Conservation (phyloP, 805 yeast species). For the Lachancea sp. region DNA sequence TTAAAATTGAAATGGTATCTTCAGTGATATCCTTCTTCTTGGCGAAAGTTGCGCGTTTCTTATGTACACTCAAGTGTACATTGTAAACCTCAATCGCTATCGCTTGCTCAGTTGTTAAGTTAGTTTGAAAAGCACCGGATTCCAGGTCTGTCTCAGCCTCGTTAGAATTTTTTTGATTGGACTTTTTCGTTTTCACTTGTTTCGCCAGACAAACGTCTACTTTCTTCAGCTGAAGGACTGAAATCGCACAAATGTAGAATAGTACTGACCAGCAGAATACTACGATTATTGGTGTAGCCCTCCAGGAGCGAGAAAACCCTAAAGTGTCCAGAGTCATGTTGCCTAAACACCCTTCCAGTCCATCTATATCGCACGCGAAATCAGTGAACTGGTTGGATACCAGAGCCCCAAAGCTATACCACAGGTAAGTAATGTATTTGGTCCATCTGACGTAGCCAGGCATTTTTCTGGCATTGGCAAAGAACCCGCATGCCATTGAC, state of each 20-base stretch:
- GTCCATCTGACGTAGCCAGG: slow-evolving; percentile 87
- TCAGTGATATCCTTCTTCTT: background rate
- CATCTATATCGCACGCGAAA: slow-evolving; percentile 49
- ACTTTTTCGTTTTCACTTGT: slow-evolving; percentile 19
- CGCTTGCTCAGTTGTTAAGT: background rate
- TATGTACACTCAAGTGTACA: slow-evolving; percentile 4
- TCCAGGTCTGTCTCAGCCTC: slow-evolving; percentile 2
- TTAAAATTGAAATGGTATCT: slow-evolving; percentile 35
- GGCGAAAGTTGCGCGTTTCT: background rate
- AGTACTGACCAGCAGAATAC: slow-evolving; percentile 54
- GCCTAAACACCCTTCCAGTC: slow-evolving; percentile 34
- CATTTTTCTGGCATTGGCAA: slow-evolving; percentile 62
- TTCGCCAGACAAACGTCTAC: slow-evolving; percentile 29
- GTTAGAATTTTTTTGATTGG: background rate
- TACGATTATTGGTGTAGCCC: slow-evolving; percentile 55
- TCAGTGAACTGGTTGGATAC: slow-evolving; percentile 59
- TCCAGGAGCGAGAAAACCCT: slow-evolving; percentile 64
- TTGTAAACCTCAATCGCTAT: slow-evolving; percentile 21
- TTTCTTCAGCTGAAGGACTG: slow-evolving; percentile 43
- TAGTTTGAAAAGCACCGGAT: background rate
- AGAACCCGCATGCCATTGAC: slow-evolving; percentile 75
- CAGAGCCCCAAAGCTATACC: slow-evolving; percentile 72
- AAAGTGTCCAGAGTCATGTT: slow-evolving; percentile 45
- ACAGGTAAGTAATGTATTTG: slow-evolving; percentile 65
- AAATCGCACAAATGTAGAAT: slow-evolving; percentile 42